These are phyloP conservation scores for Ilyonectria destructans DNA, from an alignment of 2,329 filamentous ascomycete genomes.

Conservation along the genomic window DNA sequence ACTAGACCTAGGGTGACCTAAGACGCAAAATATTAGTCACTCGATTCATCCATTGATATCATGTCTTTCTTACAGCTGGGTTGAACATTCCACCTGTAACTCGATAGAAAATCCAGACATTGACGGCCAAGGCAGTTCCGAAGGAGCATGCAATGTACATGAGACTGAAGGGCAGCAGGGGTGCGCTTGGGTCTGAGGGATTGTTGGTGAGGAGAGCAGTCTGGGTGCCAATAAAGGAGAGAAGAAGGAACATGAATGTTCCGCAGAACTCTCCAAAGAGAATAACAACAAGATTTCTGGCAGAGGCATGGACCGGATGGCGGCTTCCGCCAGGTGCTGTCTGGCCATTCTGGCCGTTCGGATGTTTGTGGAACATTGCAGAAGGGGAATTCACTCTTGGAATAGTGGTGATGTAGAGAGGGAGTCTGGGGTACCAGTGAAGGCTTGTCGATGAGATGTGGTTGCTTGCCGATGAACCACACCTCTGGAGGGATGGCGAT, in stretches of 20 bases:
- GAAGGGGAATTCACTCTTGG: constrained; percentile 11
- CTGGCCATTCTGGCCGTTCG: constrained; percentile 23
- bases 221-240: constrained; percentile 59
- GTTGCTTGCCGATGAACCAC: constrained; percentile 10
- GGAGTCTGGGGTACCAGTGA: not conserved
- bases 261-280: constrained; percentile 67
- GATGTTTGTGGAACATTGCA: constrained; percentile 32
- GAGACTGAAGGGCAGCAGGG: constrained; percentile 56
- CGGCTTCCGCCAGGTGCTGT: constrained; percentile 8
- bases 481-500: constrained; percentile 7
- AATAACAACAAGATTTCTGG: constrained; percentile 59
- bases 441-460: constrained; percentile 6
- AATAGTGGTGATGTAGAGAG: not conserved
- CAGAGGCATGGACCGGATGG: constrained; percentile 23
- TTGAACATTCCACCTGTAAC: constrained; percentile 69
- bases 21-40: constrained; percentile 3
- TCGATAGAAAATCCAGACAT: constrained; percentile 72
- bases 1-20: constrained; percentile 72
- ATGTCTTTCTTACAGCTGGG: constrained; percentile 60
- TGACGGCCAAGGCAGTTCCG: constrained; percentile 66
- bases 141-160: constrained; percentile 68
- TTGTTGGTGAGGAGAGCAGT: constrained; percentile 55
- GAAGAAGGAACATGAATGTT: constrained; percentile 69
- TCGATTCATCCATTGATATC: not conserved
- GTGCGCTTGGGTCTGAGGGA: constrained; percentile 44